Conservation (phyloP, 352 stramenopile genomes). For the Phytopythium aichiense region DNA sequence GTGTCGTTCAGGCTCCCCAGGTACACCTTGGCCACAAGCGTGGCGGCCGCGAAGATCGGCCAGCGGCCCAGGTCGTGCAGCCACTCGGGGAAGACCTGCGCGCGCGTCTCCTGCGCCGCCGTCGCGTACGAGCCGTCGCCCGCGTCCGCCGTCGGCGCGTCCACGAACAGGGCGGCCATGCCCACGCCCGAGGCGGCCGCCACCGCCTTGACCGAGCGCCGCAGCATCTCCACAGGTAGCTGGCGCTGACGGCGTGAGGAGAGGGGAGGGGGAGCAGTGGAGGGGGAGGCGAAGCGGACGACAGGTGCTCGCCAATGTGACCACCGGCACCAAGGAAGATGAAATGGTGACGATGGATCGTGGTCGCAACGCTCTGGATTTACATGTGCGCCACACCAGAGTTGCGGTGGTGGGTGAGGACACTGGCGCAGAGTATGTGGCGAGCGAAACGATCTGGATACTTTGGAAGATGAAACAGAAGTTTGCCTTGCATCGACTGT, state of each 20-base stretch:
- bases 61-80: constrained; percentile 51
- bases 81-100: constrained; percentile 62
- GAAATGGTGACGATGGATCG: not conserved
- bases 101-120: constrained; percentile 9
- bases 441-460: not conserved
- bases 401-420: not conserved
- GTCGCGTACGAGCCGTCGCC: constrained; percentile 43
- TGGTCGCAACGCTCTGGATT: not conserved
- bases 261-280: not conserved
- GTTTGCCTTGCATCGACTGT: too few relatives aligned
- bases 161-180: constrained; percentile 43
- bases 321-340: not conserved
- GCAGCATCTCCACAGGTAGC: constrained; percentile 17
- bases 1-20: constrained; percentile 49
- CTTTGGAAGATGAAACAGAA: too few relatives aligned
- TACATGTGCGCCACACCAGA: not conserved
- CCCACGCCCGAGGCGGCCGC: constrained; percentile 11
- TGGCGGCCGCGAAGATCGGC: constrained; percentile 46
- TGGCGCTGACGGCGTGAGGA: not conserved
- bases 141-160: constrained; percentile 52
- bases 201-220: constrained; percentile 16
- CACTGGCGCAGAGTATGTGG: not conserved
- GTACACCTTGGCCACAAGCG: constrained; percentile 52
- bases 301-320: not conserved
- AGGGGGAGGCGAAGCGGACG: not conserved